Evolutionary conservation across 2,329 filamentous ascomycete species (phyloP).

Genomic region (Fusarium sp.): DNA sequence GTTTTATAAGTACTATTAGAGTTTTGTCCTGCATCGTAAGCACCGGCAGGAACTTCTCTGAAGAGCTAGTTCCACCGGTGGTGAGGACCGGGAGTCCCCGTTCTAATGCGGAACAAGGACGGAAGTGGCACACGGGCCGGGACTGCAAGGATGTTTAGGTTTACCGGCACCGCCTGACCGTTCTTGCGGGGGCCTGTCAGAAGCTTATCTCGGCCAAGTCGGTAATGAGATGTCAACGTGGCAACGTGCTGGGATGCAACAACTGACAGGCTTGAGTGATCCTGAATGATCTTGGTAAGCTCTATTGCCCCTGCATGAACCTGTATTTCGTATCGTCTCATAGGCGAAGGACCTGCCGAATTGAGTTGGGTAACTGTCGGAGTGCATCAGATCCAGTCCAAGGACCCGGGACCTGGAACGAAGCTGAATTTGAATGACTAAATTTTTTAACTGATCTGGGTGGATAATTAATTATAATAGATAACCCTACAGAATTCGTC

Average conservation of each 20-base stretch:
- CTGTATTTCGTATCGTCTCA: neutral
- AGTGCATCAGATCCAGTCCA: neutral
- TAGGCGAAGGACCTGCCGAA: neutral
- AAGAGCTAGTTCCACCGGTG: neutral
- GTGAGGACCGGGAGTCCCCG: too few species aligned
- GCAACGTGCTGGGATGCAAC: neutral
- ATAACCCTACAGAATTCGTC: neutral
- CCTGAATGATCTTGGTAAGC: neutral
- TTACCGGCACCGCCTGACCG: neutral
- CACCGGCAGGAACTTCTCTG: neutral
- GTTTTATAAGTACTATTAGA: constrained; percentile 4
- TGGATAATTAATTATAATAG: neutral
- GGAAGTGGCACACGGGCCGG: neutral
- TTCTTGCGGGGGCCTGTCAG: neutral
- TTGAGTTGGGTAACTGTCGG: neutral
- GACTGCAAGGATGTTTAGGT: neutral
- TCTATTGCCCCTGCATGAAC: neutral
- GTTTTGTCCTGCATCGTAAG: neutral
- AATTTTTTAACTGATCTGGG: neutral
- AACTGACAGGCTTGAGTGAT: neutral
- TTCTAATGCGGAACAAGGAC: neutral
- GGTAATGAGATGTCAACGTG: neutral
- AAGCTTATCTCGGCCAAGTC: neutral
- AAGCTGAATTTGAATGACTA: neutral
- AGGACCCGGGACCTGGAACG: neutral